Base-by-base conservation (phyloP, 83 land plant species). In the Picea engelmannii region DNA sequence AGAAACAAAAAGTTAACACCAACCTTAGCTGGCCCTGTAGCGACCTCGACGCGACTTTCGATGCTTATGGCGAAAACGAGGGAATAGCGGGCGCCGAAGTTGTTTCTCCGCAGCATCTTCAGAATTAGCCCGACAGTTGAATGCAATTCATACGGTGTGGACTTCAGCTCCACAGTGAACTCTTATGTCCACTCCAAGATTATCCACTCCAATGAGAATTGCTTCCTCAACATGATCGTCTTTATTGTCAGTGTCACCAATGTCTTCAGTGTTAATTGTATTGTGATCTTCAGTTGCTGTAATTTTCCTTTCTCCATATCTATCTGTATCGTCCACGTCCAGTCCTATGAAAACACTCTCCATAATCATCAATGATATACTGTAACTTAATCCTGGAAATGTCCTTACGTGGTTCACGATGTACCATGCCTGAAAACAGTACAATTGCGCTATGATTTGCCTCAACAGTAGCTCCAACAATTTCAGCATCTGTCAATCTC, bases 401-500 rank as follows among this genome's bases (percentile, higher is more conserved):
- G 38, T 88, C 87, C 42, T 81, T 82, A 81, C 86, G 88, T 67
- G 93, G 89, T 49, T 91, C 93, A 68, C 61, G 13, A 59, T 88
- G 90, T 64, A 85, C 85, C 38, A 76, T 80, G 66, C 92, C 94
- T 11, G 96, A 89, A 70, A 90, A 83, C 64, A 91, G 79, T 61
- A 93, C 58, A 68, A 89, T 64, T 18, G 89, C 91, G 65, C 52
- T 89, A 82, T 78, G 79, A 73, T 91, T 88, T 24, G 88, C 95
- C 96, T 93, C 91, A 63, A 86, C 83, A 42, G 89, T 82, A 38
- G 93, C 88, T 61, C 96, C 85, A 7, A 92, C 93, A 35, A 93
- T 85, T 87, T 93, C 93, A 69, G 91, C 92, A 78, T 84, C 66
- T n/a, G 96, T 76, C 5, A 87, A 85, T 76, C 38, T 35, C 38